Base-by-base conservation (phyloP, 2,329 filamentous ascomycete genomes). In the Aureobasidium sp. region DNA sequence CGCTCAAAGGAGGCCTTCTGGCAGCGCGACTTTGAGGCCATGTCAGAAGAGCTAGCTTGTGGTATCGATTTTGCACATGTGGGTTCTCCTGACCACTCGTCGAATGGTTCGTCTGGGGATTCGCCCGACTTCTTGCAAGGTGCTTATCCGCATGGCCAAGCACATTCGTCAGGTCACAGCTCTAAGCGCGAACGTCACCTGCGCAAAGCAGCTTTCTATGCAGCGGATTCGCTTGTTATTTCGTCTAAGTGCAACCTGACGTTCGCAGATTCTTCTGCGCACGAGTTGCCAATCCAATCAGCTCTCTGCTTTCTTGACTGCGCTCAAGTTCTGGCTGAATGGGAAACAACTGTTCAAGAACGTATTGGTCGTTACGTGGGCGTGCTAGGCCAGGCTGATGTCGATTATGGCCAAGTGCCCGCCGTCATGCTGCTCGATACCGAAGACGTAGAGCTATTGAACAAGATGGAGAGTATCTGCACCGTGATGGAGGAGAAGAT, bases 261-360 rank as follows among this genome's bases (percentile, higher is more conserved):
- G 0, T 94, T 93, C 75, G 87, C 89, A 8, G 91, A 96, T 65
- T 87, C 90, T 64, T 88, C 86, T 1, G 91, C 89, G 59, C 83
- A 90, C 48, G 91, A 97, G 70, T 80, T 97, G 14, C 91, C 94
- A 0, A 83, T 96, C 42, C 93, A 96, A 71, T 91, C 90, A 15
- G 90, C 91, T 1, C 86, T 97, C 80, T 97, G 93, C 73, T 87
- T 89, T 5, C 95, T 96, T 69, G 93, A 97, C 70, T 97, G 93
- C 70, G 89, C 90, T 2, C 92, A 97, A 70, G 91, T 97, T 1
- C 82, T 99, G 35, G 91, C 91, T 0, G 93, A 97, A 74, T 99
- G 93, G 93, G 84, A 94, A 44, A 89, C 90, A 5, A 94, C 91
- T 1, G 84, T 97, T 3, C 94, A 99, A 73, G 92, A 97, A 70